A percentile compares a stretch with the other conserved stretches of the same genome.
Conservation (phyloP, 1,284 basidiomycete genomes). For the Dichomitus squalens region DNA sequence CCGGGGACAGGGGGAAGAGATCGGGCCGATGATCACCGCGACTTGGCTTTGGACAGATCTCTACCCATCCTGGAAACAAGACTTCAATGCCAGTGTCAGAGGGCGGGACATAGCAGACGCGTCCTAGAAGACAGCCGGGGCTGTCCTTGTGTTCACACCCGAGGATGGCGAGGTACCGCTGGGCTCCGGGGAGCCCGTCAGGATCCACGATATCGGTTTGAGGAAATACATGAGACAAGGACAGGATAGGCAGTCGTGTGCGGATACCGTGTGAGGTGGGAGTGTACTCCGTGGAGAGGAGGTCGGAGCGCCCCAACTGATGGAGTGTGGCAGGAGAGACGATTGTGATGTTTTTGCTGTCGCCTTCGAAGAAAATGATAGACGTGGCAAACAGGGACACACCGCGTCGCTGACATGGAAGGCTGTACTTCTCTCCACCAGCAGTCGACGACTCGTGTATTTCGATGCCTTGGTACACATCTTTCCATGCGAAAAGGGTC, state of each 20-base stretch:
- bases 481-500: background rate
- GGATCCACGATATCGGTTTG: background rate
- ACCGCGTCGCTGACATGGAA: too few relatives aligned
- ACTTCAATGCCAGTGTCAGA: background rate
- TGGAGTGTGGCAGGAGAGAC: background rate
- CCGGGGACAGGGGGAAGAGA: background rate
- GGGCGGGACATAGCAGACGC: background rate
- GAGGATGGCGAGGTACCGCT: too few relatives aligned
- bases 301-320: background rate
- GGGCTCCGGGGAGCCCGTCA: background rate
- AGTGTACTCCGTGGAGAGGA: background rate
- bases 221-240: background rate
- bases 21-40: background rate
- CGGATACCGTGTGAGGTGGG: background rate
- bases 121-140: background rate
- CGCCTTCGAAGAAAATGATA: too few relatives aligned
- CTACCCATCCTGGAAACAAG: background rate
- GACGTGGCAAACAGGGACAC: too few relatives aligned
- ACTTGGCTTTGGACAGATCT: background rate
- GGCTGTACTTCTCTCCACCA: too few relatives aligned
- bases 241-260: background rate
- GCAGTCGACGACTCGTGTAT: too few relatives aligned
- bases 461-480: too few relatives aligned
- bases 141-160: background rate
- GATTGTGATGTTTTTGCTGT: background rate